phyloP scores from a whole-genome alignment of 805 yeast species.

The Candida tallmaniae region DNA sequence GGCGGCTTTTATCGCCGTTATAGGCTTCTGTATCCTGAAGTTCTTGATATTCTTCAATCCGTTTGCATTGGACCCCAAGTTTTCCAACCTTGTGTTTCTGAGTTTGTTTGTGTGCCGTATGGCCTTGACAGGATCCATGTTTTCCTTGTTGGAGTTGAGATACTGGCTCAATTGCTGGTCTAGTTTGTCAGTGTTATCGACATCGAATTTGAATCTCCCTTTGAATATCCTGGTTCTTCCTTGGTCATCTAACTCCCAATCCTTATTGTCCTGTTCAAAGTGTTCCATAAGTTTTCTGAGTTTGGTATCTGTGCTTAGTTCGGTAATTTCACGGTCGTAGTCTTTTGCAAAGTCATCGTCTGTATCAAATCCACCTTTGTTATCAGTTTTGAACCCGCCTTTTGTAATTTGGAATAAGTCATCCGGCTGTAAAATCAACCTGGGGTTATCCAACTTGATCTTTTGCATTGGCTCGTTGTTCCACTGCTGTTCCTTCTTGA shows the following conservation, averaged over 20 bases:
- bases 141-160: conserved; percentile 30
- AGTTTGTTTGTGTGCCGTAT: conserved; percentile 7
- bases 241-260: conserved; percentile 31
- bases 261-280: conserved; percentile 24
- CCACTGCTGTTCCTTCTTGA: conserved; percentile 1
- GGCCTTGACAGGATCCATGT: conserved; percentile 15
- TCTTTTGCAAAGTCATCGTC: background rate
- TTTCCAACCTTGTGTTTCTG: background rate
- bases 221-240: conserved; percentile 30
- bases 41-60: background rate
- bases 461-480: conserved; percentile 1
- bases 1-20: conserved; percentile 4
- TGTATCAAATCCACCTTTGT: background rate
- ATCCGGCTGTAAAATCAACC: conserved; percentile 3
- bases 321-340: conserved; percentile 12
- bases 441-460: conserved; percentile 4
- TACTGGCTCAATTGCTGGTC: conserved; percentile 28
- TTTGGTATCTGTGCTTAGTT: conserved; percentile 24
- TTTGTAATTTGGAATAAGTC: conserved; percentile 14
- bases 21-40: conserved; percentile 1
- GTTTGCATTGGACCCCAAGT: background rate
- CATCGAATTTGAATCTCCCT: conserved; percentile 24
- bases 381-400: no score
- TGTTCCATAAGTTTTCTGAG: conserved; percentile 33
- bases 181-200: conserved; percentile 19